Evolutionary conservation across 768 basidiomycete species (phyloP).

Genomic region (Leucocoprinus sp.): DNA sequence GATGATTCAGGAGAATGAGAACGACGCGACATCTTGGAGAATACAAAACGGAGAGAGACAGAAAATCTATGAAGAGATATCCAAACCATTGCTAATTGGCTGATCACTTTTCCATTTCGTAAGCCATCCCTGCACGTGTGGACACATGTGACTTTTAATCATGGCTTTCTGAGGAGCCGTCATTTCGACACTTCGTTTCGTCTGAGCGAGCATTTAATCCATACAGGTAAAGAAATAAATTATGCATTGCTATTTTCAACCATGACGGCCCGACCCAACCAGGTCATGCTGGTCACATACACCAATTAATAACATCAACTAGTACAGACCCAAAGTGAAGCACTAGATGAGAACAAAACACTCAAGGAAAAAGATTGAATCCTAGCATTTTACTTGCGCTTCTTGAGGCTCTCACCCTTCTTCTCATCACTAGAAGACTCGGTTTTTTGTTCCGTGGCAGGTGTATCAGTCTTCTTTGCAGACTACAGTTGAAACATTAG

Average conservation of each 20-base stretch:
- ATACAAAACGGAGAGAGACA: conserved; percentile 1
- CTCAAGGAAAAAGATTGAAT: conserved; percentile 12
- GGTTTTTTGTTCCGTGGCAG: conserved; percentile 53
- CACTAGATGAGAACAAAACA: conserved; percentile 2
- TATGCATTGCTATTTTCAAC: conserved; percentile 12
- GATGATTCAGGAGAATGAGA: conserved; percentile 40
- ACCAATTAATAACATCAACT: conserved; percentile 7
- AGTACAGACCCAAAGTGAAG: conserved; percentile 9
- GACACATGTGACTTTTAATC: no score
- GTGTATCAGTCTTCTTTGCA: conserved; percentile 69
- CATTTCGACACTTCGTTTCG: neutral
- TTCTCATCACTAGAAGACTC: conserved; percentile 64
- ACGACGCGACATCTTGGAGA: conserved; percentile 42
- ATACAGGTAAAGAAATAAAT: conserved; percentile 2
- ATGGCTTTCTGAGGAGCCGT: no score
- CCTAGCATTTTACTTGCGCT: conserved; percentile 38
- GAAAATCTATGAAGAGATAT: neutral
- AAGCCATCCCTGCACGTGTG: neutral
- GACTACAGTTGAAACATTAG: conserved; percentile 30
- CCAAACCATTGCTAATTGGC: neutral
- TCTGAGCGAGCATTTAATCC: neutral
- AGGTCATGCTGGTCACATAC: conserved; percentile 12
- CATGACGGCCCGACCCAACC: conserved; percentile 8
- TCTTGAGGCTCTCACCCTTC: conserved; percentile 69
- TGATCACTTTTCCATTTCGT: conserved; percentile 1